Conservation (phyloP, 2,329 filamentous ascomycete genomes). For the Gaeumannomyces tritici region DNA sequence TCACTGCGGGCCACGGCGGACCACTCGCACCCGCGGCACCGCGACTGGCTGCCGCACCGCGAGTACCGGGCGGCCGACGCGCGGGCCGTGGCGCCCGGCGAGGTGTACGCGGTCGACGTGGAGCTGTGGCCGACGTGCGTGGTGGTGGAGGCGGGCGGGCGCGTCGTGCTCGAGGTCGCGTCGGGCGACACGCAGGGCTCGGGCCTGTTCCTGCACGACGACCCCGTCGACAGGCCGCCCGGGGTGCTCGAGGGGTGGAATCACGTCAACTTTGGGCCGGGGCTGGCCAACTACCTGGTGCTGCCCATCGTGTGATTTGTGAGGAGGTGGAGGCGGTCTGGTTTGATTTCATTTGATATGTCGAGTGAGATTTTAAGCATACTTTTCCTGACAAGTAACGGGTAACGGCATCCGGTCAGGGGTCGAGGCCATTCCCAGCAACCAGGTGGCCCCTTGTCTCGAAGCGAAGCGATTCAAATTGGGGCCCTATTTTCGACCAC, state of each 20-base stretch:
- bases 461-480: not conserved
- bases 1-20: conserved; percentile 46
- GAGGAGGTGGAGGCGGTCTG: too few relatives aligned
- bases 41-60: conserved; percentile 44
- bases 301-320: conserved; percentile 38
- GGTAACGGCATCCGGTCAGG: too few relatives aligned
- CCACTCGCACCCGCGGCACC: conserved; percentile 37
- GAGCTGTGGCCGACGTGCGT: conserved; percentile 59
- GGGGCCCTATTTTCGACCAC: not conserved
- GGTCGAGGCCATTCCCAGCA: too few relatives aligned
- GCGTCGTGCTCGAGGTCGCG: conserved; percentile 44
- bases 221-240: conserved; percentile 34
- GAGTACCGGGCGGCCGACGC: conserved; percentile 50
- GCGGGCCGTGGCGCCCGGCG: conserved; percentile 39
- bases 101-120: conserved; percentile 50
- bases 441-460: not conserved
- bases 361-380: too few relatives aligned
- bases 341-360: too few relatives aligned
- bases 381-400: too few relatives aligned
- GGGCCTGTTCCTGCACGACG: conserved; percentile 45
- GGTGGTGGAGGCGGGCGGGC: conserved; percentile 36
- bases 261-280: conserved; percentile 40
- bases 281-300: conserved; percentile 38
- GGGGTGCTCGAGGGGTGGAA: conserved; percentile 51
- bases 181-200: conserved; percentile 50